Evolutionary conservation across 2,329 filamentous ascomycete genomes (phyloP).

Genomic region (Fusarium concolor): DNA sequence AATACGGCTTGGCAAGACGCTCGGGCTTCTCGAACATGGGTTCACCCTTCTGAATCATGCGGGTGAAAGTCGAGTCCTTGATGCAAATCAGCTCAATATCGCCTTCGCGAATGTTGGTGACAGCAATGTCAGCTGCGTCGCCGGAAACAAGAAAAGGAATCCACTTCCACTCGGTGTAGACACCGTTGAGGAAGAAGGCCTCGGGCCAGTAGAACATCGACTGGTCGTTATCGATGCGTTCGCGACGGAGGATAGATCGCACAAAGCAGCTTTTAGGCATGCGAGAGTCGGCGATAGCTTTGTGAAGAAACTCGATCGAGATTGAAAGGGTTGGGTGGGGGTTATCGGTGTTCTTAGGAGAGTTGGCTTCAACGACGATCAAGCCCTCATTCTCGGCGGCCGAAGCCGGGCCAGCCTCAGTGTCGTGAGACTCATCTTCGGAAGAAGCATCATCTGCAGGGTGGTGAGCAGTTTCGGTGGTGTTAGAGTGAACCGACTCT

Average conservation of each 20-base stretch:
- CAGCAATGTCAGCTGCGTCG: too few species aligned
- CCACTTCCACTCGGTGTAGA: background rate
- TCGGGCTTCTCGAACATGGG: background rate
- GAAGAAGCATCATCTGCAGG: background rate
- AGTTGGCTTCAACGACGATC: background rate
- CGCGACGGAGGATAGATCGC: background rate
- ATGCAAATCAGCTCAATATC: constrained; percentile 10
- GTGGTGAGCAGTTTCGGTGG: background rate
- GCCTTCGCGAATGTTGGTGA: background rate
- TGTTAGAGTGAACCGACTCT: background rate
- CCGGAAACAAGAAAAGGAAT: background rate
- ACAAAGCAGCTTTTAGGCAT: background rate
- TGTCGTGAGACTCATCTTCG: background rate
- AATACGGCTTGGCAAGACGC: background rate
- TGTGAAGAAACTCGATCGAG: background rate
- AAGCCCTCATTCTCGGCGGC: background rate
- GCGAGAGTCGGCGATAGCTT: background rate
- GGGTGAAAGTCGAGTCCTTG: background rate
- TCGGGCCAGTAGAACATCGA: background rate
- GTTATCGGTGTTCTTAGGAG: background rate
- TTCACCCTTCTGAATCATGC: background rate
- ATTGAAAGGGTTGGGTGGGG: constrained; percentile 5
- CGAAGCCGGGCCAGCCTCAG: background rate
- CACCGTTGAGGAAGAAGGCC: background rate
- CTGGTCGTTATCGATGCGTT: background rate